These are phyloP conservation scores for Aspergillus aculeatus DNA, from an alignment of 2,329 filamentous ascomycete genomes.

Conservation along the genomic window DNA sequence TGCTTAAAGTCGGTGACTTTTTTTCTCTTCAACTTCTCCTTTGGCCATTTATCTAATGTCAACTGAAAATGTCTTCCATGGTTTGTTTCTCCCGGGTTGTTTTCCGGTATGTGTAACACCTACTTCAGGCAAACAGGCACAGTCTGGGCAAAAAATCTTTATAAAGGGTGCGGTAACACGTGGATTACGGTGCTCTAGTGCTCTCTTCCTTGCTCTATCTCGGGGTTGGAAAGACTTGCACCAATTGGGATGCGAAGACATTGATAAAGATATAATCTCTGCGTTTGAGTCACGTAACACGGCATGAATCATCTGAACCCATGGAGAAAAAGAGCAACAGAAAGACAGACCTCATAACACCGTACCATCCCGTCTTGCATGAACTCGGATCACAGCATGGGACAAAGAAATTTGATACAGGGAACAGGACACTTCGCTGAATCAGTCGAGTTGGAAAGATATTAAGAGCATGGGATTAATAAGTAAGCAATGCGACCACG, in stretches of 20 bases:
- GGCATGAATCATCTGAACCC: background rate
- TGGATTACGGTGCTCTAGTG: background rate
- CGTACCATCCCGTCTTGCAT: background rate
- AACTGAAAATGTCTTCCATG: too few species aligned
- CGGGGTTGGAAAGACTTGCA: too few species aligned
- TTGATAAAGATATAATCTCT: background rate
- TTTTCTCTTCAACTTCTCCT: conserved; percentile 10
- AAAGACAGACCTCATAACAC: background rate
- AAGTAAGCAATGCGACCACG: background rate
- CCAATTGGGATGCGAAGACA: background rate
- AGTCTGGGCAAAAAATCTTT: too few species aligned
- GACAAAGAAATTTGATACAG: background rate
- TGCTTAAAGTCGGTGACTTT: background rate
- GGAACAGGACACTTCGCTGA: background rate
- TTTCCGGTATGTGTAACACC: background rate
- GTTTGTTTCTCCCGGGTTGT: too few species aligned
- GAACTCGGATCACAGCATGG: background rate
- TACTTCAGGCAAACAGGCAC: too few species aligned
- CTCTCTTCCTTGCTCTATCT: too few species aligned
- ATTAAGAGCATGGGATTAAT: background rate
- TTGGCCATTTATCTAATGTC: conserved; percentile 10
- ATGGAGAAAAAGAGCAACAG: background rate
- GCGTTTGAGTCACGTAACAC: background rate
- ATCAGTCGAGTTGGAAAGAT: background rate
- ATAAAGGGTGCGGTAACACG: background rate